Evolutionary conservation across 495 filamentous ascomycete genomes (phyloP).

Genomic region (Hypoxylon fuscum): DNA sequence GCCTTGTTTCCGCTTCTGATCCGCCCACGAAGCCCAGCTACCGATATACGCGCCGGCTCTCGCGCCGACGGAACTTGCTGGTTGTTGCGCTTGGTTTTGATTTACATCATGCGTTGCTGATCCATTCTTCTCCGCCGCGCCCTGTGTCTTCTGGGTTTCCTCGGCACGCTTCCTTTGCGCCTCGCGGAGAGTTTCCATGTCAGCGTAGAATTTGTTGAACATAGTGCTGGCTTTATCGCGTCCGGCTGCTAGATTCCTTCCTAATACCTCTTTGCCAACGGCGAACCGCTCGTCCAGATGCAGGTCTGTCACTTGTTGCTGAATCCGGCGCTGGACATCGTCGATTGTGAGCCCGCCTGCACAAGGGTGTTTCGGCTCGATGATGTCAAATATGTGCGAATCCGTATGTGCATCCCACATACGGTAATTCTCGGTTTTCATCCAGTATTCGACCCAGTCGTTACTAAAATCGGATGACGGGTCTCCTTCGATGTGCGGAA

Average conservation of each 20-base stretch:
- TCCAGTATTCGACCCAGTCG: conserved; percentile 84
- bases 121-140: conserved; percentile 36
- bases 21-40: conserved; percentile 95
- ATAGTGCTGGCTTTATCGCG: conserved; percentile 83
- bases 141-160: conserved; percentile 58
- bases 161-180: conserved; percentile 76
- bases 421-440: conserved; percentile 84
- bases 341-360: conserved; percentile 95
- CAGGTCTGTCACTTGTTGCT: conserved; percentile 87
- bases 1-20: conserved; percentile 79
- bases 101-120: conserved; percentile 59
- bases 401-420: conserved; percentile 80
- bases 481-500: conserved; percentile 81
- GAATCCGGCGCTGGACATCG: conserved; percentile 88
- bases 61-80: conserved; percentile 70
- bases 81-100: conserved; percentile 70
- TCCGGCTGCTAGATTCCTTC: conserved; percentile 81
- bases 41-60: conserved; percentile 89
- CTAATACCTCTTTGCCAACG: conserved; percentile 77
- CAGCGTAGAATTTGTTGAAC: conserved; percentile 86
- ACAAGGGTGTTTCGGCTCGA: conserved; percentile 90
- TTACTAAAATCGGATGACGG: conserved; percentile 80
- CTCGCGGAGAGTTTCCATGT: conserved; percentile 87
- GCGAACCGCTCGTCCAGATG: conserved; percentile 88
- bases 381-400: conserved; percentile 90